These are phyloP conservation scores for Daphne laureola DNA, from an alignment of 441 rosid genomes.

Conservation along the genomic window DNA sequence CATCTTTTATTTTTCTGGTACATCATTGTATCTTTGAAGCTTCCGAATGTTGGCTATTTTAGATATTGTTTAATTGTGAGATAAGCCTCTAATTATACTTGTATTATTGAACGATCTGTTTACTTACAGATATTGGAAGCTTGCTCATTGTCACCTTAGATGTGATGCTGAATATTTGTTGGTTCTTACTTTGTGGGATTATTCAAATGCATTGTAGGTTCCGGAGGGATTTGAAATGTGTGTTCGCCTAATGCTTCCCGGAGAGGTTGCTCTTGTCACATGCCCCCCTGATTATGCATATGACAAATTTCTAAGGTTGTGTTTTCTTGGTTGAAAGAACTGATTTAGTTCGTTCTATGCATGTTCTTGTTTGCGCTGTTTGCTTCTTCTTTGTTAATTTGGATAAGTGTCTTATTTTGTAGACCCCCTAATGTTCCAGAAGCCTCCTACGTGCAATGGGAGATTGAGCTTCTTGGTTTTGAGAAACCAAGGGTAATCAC, in stretches of 20 bases:
- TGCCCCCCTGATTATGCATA: conserved; percentile 98
- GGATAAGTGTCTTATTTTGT: conserved; percentile 12
- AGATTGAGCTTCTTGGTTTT: conserved; percentile 94
- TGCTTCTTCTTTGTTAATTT: conserved; percentile 6
- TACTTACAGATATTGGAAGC: not conserved
- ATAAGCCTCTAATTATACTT: not conserved
- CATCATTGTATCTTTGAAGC: too few species aligned
- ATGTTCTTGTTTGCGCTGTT: conserved; percentile 2
- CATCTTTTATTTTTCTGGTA: not conserved
- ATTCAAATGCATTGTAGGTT: conserved; percentile 41
- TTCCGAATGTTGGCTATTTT: not conserved
- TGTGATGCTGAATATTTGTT: conserved; percentile 4
- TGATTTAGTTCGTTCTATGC: not conserved
- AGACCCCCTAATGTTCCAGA: conserved; percentile 84
- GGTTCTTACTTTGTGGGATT: conserved; percentile 1
- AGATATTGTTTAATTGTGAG: not conserved
- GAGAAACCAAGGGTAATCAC: conserved; percentile 82
- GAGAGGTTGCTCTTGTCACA: conserved; percentile 85
- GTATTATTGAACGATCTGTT: not conserved
- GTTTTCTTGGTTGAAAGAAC: not conserved
- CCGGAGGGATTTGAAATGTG: conserved; percentile 99
- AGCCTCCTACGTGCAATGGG: conserved; percentile 92
- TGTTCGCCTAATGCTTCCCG: conserved; percentile 96
- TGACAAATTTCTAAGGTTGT: conserved; percentile 80
- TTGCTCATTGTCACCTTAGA: not conserved